Evolutionary conservation across 352 stramenopile species (phyloP).

Genomic region (Globisporangium uncinulatum): DNA sequence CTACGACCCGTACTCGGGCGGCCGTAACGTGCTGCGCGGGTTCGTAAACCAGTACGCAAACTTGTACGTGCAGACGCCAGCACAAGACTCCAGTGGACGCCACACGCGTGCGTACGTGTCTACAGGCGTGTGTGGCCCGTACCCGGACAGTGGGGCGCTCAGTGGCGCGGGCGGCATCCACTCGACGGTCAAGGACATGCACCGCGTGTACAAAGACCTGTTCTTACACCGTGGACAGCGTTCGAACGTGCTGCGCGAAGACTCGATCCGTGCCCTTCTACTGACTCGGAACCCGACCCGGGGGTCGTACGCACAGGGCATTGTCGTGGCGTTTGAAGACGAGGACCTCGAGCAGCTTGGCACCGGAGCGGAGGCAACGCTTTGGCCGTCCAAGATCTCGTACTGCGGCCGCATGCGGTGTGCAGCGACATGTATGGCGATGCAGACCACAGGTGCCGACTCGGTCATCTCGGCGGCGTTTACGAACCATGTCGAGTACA

Average conservation of each 20-base stretch:
- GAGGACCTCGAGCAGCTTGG: slow-evolving; percentile 4
- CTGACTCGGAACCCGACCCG: slow-evolving; percentile 33
- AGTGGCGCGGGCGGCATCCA: slow-evolving; percentile 32
- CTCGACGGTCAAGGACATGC: slow-evolving; percentile 52
- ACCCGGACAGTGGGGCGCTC: slow-evolving; percentile 23
- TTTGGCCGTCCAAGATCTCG: slow-evolving; percentile 37
- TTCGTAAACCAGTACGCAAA: slow-evolving; percentile 52
- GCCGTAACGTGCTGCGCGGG: slow-evolving; percentile 17
- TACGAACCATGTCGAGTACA: slow-evolving; percentile 35
- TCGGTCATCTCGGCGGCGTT: slow-evolving; percentile 42
- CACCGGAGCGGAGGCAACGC: too few species aligned
- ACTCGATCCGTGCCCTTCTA: slow-evolving; percentile 39
- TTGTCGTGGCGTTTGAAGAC: slow-evolving; percentile 30
- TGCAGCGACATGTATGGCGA: slow-evolving; percentile 46
- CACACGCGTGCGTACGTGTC: slow-evolving; percentile 18
- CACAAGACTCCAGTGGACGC: background rate
- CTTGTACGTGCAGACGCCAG: slow-evolving; percentile 29
- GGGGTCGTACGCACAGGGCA: slow-evolving; percentile 32
- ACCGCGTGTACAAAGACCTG: slow-evolving; percentile 54
- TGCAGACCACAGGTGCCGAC: slow-evolving; percentile 34
- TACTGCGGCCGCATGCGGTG: slow-evolving; percentile 52
- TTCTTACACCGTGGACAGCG: slow-evolving; percentile 31
- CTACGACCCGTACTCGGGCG: slow-evolving; percentile 40
- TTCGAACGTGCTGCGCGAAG: slow-evolving; percentile 36
- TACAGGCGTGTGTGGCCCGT: slow-evolving; percentile 46